Percentiles rank a stretch among this genome's conserved stretches.
phyloP scores from a whole-genome alignment of 2,329 filamentous ascomycete species.

The Bertia moriformis region DNA sequence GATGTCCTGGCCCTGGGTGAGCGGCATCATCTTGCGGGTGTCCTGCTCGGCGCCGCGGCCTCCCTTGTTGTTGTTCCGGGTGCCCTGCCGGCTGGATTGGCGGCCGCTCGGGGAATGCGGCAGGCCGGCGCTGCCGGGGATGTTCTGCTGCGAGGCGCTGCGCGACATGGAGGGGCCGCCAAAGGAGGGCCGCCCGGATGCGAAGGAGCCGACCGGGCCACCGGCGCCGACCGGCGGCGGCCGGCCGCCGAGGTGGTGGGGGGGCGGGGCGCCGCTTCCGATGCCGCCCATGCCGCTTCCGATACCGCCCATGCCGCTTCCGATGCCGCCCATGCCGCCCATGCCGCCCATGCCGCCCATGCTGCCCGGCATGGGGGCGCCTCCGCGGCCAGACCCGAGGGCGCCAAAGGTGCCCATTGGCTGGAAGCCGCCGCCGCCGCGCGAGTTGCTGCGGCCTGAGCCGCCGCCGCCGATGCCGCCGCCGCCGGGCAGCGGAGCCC shows the following conservation, averaged over 20 bases:
- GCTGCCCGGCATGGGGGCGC: conserved; percentile 59
- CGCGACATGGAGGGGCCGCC: conserved; percentile 52
- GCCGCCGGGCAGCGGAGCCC: conserved; percentile 40
- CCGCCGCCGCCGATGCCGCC: conserved; percentile 21
- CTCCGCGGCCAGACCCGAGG: conserved; percentile 24
- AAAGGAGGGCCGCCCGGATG: conserved; percentile 46
- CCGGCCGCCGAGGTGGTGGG: no score
- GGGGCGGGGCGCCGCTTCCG: no score
- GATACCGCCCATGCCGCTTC: not conserved
- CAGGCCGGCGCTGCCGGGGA: conserved; percentile 36
- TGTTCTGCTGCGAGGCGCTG: conserved; percentile 40
- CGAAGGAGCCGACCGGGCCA: conserved; percentile 48
- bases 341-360: conserved; percentile 33
- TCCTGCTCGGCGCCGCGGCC: conserved; percentile 47
- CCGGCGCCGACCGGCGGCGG: conserved; percentile 42
- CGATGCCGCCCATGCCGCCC: not conserved
- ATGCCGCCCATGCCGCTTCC: not conserved
- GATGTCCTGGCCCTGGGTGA: conserved; percentile 69
- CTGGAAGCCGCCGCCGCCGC: conserved; percentile 30
- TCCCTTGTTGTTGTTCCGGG: conserved; percentile 41
- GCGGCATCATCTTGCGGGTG: conserved; percentile 74
- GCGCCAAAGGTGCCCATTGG: conserved; percentile 59
- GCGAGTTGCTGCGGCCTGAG: conserved; percentile 34
- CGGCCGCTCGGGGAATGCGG: conserved; percentile 62
- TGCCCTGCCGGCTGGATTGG: conserved; percentile 44